Evolutionary conservation across 495 filamentous ascomycete genomes (phyloP), one percentile per base, ranked within the genome.

Genomic region (Beverwykella pulmonaria): DNA sequence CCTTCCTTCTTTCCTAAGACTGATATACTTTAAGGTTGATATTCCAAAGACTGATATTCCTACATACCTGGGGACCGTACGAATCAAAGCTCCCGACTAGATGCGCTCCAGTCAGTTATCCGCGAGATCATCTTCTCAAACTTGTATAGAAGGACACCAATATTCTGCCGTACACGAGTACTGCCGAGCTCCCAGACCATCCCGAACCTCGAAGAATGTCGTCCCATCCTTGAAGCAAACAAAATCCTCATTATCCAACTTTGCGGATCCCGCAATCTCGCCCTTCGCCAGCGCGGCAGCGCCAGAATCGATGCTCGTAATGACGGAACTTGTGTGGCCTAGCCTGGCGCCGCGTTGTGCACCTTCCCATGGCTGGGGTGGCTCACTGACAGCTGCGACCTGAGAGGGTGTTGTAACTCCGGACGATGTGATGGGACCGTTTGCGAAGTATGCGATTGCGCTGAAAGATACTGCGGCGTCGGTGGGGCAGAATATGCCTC

Each of bases 191-290:
- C 59, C 59, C 27, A 36, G 23, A 17, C 32, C 59, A 10, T 25
- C 23, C n/a, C 41, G 5, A 3, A 47, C 48, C 8, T 27, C 44
- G 56, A 63, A 30, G 7, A 10, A 30, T 14, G 52, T 29, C 34
- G n/a, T n/a, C 17, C 61, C 61, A 56, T 63, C 61, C 20, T 23
- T 63, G 29, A 63, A 63, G 29, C 61, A 63, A 26, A 56, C 61
- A 47, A 63, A 63, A 10, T 63, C 61, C 52, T 63, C 61, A 20
- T 5, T 47, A 12, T 46, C 61, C 30, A 63, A 2, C 26, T 55
- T 63, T 36, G 61, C 61, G n/a, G 9, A 47, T 29, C 61, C 61
- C 17, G 61, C 61, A 56, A 63, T 47, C 34, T 55, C 39, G 5
- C 61, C 61, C 39, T 63, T 56, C 6, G 19, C 14, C 23, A 63